phyloP scores from a whole-genome alignment of 179 eudicot genomes.

The Beta lomatogona region DNA sequence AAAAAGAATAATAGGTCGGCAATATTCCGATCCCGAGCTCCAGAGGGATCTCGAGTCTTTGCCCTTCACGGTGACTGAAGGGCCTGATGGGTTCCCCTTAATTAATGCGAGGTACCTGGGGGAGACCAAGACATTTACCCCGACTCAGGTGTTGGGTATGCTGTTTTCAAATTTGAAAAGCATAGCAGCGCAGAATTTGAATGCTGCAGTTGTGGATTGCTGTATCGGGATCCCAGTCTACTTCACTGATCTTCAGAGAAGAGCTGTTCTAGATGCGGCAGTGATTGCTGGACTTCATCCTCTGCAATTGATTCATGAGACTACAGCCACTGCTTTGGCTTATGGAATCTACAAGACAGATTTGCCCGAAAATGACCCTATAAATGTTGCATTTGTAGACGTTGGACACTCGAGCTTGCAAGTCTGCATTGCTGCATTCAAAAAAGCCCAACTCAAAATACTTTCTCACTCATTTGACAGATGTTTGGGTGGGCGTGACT shows the following conservation, averaged over 20 bases:
- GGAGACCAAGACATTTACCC: conserved; percentile 67
- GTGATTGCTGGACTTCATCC: conserved; percentile 85
- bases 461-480: conserved; percentile 85
- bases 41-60: conserved; percentile 67
- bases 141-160: conserved; percentile 85
- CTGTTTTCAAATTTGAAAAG: conserved; percentile 73
- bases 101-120: conserved; percentile 76
- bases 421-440: conserved; percentile 89
- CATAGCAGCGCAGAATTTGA: conserved; percentile 85
- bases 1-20: conserved; percentile 77
- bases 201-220: conserved; percentile 84
- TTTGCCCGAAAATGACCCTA: conserved; percentile 79
- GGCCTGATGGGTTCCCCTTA: conserved; percentile 90
- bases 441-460: conserved; percentile 82
- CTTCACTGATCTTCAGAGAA: conserved; percentile 92
- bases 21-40: conserved; percentile 79
- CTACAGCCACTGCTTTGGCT: conserved; percentile 92
- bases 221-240: conserved; percentile 93
- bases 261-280: conserved; percentile 89
- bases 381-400: conserved; percentile 86
- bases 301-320: conserved; percentile 77
- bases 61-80: conserved; percentile 79
- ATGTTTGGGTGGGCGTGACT: conserved; percentile 84
- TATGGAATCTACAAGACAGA: conserved; percentile 96
- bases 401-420: conserved; percentile 90